phyloP scores from a whole-genome alignment of 306 rosid species.

The Amphicarpaea edgeworthii region DNA sequence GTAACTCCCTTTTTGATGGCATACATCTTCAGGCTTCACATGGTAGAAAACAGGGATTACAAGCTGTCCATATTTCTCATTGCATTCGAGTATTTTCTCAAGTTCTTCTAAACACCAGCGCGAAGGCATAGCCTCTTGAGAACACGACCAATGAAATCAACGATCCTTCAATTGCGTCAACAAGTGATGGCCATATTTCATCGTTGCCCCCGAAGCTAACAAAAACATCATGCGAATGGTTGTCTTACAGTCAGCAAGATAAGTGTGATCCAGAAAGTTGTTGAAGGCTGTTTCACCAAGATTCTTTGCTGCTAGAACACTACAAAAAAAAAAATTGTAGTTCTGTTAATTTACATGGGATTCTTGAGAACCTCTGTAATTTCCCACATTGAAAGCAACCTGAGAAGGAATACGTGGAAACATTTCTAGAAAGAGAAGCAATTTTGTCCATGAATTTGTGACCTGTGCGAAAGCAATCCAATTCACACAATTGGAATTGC shows the following conservation, averaged over 20 bases:
- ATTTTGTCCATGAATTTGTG: constrained; percentile 16
- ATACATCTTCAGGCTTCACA: no score
- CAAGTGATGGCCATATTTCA: no score
- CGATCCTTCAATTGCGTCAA: no score
- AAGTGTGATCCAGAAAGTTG: constrained; percentile 93
- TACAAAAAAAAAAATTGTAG: constrained; percentile 46
- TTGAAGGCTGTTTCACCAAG: constrained; percentile 64
- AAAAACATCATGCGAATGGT: no score
- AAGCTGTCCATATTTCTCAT: no score
- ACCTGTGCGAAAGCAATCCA: neutral
- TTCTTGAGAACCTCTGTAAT: constrained; percentile 1
- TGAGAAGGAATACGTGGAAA: constrained; percentile 6
- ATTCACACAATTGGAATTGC: neutral
- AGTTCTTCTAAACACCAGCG: no score
- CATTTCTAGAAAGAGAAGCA: constrained; percentile 23
- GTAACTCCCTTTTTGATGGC: no score
- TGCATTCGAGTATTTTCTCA: no score
- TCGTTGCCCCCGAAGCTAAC: no score
- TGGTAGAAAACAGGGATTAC: no score
- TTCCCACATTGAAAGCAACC: constrained; percentile 26
- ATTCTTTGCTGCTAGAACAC: constrained; percentile 91
- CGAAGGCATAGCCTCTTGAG: no score
- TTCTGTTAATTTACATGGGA: constrained; percentile 33
- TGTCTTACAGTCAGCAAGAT: constrained; percentile 89
- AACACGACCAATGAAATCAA: no score